These are phyloP conservation scores for Pythium phragmiticola DNA, from an alignment of 352 stramenopile species.

Conservation along the genomic window DNA sequence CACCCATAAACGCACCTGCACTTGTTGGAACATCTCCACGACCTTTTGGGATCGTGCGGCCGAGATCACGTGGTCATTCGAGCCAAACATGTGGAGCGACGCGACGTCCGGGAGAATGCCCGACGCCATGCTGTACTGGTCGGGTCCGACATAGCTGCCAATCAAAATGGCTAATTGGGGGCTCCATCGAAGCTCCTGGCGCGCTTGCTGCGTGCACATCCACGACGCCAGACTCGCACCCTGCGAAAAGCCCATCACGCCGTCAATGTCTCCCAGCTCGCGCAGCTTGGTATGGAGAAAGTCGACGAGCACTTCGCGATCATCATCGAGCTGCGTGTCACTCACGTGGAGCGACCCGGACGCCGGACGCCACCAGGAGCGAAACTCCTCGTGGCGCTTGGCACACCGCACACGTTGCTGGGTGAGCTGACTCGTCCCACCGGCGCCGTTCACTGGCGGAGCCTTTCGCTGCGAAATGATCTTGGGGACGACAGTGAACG, in stretches of 20 bases:
- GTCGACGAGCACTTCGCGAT: constrained; percentile 51
- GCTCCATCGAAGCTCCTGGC: constrained; percentile 60
- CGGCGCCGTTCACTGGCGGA: background rate
- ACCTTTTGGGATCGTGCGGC: constrained; percentile 67
- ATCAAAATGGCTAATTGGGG: constrained; percentile 72
- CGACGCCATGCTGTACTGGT: constrained; percentile 52
- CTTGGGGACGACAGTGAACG: constrained; percentile 69
- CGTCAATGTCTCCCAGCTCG: constrained; percentile 64
- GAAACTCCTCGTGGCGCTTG: constrained; percentile 65
- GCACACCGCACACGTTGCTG: constrained; percentile 34
- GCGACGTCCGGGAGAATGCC: constrained; percentile 49
- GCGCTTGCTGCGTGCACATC: constrained; percentile 73
- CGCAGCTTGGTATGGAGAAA: constrained; percentile 60
- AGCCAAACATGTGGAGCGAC: constrained; percentile 76
- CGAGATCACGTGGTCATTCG: constrained; percentile 81
- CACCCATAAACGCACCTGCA: constrained; percentile 34
- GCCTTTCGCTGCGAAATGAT: constrained; percentile 54
- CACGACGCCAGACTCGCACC: constrained; percentile 74
- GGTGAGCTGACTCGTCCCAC: constrained; percentile 12
- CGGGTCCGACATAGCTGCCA: constrained; percentile 65
- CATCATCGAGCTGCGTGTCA: constrained; percentile 43
- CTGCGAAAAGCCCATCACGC: constrained; percentile 83
- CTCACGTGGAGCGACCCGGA: constrained; percentile 50
- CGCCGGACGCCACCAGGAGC: constrained; percentile 67
- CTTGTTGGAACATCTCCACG: constrained; percentile 57